Conservation (phyloP, 2,329 filamentous ascomycete genomes). For the Aspergillus puulaauensis region DNA sequence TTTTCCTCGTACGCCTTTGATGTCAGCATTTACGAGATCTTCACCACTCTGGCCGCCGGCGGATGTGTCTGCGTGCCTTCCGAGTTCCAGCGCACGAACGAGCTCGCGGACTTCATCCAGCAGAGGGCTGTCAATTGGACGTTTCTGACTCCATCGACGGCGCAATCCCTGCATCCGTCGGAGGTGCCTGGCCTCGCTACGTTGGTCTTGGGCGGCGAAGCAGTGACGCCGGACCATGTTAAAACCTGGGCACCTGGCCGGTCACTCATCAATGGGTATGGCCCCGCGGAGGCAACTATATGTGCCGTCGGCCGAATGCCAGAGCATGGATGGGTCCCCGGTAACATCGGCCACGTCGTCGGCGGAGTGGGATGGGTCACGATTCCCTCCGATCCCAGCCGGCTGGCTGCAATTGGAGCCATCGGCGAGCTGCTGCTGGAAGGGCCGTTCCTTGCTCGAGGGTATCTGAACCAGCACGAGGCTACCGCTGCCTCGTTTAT, state of each 20-base stretch:
- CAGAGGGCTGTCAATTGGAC: slow-evolving; percentile 8
- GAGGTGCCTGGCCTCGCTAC: background rate
- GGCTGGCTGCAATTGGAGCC: slow-evolving; percentile 52
- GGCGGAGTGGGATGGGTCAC: background rate
- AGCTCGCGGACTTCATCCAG: slow-evolving; percentile 8
- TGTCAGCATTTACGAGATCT: slow-evolving; percentile 29
- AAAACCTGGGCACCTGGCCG: background rate
- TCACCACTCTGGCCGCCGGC: background rate
- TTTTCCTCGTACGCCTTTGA: slow-evolving; percentile 39
- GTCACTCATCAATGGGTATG: background rate
- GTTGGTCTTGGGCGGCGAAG: background rate
- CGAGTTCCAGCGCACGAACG: background rate
- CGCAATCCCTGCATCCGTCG: background rate
- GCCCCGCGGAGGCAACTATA: background rate
- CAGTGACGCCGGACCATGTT: background rate
- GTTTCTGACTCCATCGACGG: slow-evolving; percentile 48
- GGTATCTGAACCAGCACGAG: slow-evolving; percentile 53
- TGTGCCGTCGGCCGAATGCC: background rate
- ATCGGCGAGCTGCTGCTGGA: slow-evolving; percentile 27
- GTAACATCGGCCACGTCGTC: background rate
- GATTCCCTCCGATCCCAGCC: slow-evolving; percentile 41
- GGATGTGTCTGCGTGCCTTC: background rate
- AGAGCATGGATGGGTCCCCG: background rate
- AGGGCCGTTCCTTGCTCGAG: slow-evolving; percentile 53
- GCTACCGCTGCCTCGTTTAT: background rate